These are phyloP conservation scores for Bacterosira constricta DNA, from an alignment of 108 stramenopile genomes.

Conservation along the genomic window DNA sequence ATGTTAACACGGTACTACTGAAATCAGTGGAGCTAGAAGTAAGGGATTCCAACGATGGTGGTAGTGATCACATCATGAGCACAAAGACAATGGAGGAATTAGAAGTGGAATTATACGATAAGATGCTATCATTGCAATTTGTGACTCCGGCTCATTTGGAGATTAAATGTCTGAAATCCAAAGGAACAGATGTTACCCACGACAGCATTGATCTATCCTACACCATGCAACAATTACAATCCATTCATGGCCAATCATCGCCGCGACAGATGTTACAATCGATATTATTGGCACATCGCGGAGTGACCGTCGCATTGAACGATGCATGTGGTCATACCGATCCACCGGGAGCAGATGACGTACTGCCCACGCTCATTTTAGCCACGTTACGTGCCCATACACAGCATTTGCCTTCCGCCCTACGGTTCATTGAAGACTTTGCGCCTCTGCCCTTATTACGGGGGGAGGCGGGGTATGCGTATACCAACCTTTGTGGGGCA, in stretches of 20 bases:
- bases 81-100: slow-evolving; percentile 15
- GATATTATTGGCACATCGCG: slow-evolving; percentile 66
- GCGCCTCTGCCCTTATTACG: slow-evolving; percentile 59
- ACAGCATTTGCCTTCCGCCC: slow-evolving; percentile 38
- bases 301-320: slow-evolving; percentile 65
- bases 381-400: slow-evolving; percentile 66
- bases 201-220: slow-evolving; percentile 47
- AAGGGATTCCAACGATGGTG: slow-evolving; percentile 10
- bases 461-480: slow-evolving; percentile 87
- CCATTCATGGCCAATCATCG: slow-evolving; percentile 62
- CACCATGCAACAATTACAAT: slow-evolving; percentile 55
- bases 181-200: not conserved
- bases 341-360: slow-evolving; percentile 81
- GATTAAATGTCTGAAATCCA: slow-evolving; percentile 61
- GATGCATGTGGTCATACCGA: slow-evolving; percentile 39
- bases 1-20: slow-evolving; percentile 31
- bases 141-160: slow-evolving; percentile 78
- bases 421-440: slow-evolving; percentile 73
- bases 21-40: not conserved
- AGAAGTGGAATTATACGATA: slow-evolving; percentile 41
- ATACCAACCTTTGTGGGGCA: slow-evolving; percentile 83
- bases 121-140: slow-evolving; percentile 60
- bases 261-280: slow-evolving; percentile 73
- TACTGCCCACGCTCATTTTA: slow-evolving; percentile 81
- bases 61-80: not conserved